Conservation (phyloP, 495 filamentous ascomycete genomes). For the Tuber umbilicatum region DNA sequence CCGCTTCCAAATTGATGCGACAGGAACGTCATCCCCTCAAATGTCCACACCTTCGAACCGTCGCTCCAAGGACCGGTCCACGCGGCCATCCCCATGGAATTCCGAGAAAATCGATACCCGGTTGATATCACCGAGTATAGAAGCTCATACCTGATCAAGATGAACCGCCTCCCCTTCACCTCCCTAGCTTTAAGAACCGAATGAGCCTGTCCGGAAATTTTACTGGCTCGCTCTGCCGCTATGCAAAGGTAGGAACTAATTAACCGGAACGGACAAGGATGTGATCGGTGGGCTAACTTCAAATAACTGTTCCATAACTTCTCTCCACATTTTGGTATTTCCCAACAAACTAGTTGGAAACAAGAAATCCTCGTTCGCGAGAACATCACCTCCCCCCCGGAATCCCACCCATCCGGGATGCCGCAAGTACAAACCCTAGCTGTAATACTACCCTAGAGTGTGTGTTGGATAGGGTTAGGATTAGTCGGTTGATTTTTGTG, state of each 20-base stretch:
- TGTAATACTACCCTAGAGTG: too few relatives aligned
- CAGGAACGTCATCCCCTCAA: slow-evolving; percentile 74
- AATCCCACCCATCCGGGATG: slow-evolving; percentile 82
- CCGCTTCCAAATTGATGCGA: slow-evolving; percentile 83
- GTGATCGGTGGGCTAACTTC: too few relatives aligned
- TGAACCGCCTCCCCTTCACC: slow-evolving; percentile 63
- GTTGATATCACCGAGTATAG: background rate
- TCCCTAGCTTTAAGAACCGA: slow-evolving; percentile 78
- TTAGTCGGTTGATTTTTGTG: slow-evolving; percentile 54
- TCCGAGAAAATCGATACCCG: slow-evolving; percentile 41
- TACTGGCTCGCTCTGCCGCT: slow-evolving; percentile 55
- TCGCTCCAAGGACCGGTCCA: slow-evolving; percentile 72
- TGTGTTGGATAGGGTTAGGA: slow-evolving; percentile 33
- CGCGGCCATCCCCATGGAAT: slow-evolving; percentile 85
- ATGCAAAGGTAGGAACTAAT: too few relatives aligned
- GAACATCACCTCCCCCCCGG: slow-evolving; percentile 76
- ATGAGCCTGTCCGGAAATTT: slow-evolving; percentile 77
- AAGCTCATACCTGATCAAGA: slow-evolving; percentile 55
- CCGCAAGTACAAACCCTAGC: too few relatives aligned
- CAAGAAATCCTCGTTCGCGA: slow-evolving; percentile 78
- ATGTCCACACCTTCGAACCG: slow-evolving; percentile 81
- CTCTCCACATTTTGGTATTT: too few relatives aligned
- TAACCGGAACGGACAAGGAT: too few relatives aligned
- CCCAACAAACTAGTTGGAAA: slow-evolving; percentile 52
- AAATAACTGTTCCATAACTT: too few relatives aligned